phyloP scores from a whole-genome alignment of 2,329 filamentous ascomycete species.

The Trichothecium sympodiale region DNA sequence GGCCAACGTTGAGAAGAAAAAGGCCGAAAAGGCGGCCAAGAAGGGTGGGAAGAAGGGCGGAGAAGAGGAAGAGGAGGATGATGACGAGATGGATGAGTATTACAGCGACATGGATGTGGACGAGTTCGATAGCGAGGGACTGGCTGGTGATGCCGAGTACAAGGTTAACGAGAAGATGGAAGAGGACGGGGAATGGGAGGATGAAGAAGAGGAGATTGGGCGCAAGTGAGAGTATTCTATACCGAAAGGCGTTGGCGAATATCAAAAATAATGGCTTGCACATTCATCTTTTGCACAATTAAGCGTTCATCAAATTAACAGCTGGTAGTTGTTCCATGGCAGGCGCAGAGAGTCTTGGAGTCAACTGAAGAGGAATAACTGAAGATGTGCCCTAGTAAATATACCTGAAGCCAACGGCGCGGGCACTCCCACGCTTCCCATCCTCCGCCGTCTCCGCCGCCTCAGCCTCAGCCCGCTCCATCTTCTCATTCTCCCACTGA shows the following conservation, averaged over 20 bases:
- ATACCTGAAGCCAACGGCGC: constrained; percentile 2
- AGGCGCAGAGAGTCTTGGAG: no score
- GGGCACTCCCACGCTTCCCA: background rate
- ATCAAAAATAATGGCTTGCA: no score
- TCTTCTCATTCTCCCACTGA: constrained; percentile 46
- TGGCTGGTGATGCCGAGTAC: constrained; percentile 38
- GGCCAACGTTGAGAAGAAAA: constrained; percentile 84
- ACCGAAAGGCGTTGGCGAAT: no score
- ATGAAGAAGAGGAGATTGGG: constrained; percentile 32
- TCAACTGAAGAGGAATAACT: no score
- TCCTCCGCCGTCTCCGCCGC: constrained; percentile 3
- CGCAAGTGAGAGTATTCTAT: no score
- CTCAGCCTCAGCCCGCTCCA: constrained; percentile 36
- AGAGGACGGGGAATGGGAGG: constrained; percentile 40
- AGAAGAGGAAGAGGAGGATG: constrained; percentile 25
- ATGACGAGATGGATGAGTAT: constrained; percentile 29
- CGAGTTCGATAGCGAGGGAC: constrained; percentile 39
- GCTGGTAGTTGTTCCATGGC: no score
- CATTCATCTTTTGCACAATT: no score
- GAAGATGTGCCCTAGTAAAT: constrained; percentile 3
- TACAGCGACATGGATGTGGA: constrained; percentile 35
- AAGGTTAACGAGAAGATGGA: constrained; percentile 37
- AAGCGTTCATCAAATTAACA: no score
- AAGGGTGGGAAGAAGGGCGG: constrained; percentile 24
- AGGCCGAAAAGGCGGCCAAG: constrained; percentile 31